Evolutionary conservation across 177 flowering plant genomes (phyloP), one percentile per base, ranked within the genome.

Genomic region (Vitis hybrid): DNA sequence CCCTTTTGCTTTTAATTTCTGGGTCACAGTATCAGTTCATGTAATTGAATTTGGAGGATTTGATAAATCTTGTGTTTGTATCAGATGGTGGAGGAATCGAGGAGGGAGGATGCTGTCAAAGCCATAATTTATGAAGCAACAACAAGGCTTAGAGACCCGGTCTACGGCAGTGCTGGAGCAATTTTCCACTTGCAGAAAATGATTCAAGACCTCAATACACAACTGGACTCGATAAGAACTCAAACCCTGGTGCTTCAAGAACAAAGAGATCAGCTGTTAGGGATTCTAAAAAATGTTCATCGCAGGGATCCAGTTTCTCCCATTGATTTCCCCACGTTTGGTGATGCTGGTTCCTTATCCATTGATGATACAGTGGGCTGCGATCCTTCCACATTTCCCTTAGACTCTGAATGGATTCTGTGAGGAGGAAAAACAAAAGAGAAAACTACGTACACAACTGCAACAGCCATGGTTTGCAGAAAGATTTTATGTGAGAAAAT

Each of bases 21-120:
- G 30, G 30, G 48, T 40, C 48, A 40, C 9, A 40, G 48, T 40
- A 40, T 40, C 48, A 6, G 30, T 27, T 27, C 30, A 40, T 40
- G 48, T 27, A 3, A 40, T 40, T 6, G 48, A 40, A 40, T 54
- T 54, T 14, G 57, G 12, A 13, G n/a, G 17, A 54, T 54, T 14
- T 15, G 7, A 17, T 54, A 14, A 54, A 30, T 56, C 21, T 62
- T 48, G 30, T 27, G 19, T 14, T 66, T 62, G 35, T 52, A 14
- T 61, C 68, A 82, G 85, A 69, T 68, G 77, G 82, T 82, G 63
- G 82, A 79, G 60, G 81, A 79, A 24, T 62, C 58, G 3, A 68
- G 68, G 35, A 79, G 85, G 63, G 85, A 79, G 56, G 85, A 82
- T 77, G 69, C 77, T 3, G 85, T 77, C 57, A 79, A 79, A 17